These are phyloP conservation scores for Phyllosticta citribraziliensis DNA, from an alignment of 2,329 filamentous ascomycete genomes.

Conservation along the genomic window DNA sequence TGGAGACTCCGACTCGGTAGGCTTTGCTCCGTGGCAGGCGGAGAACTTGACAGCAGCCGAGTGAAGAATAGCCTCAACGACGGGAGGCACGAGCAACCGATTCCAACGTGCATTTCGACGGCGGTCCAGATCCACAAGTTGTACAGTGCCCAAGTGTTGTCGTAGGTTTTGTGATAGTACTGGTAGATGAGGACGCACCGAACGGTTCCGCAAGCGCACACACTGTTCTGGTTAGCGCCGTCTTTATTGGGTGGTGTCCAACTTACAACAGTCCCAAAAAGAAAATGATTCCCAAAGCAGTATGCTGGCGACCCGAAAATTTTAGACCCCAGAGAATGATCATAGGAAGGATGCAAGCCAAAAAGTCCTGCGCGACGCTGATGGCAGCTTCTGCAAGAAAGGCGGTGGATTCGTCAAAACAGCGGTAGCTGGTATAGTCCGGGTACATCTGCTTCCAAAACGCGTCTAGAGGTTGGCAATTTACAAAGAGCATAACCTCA, in stretches of 20 bases:
- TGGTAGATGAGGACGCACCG: slow-evolving; percentile 29
- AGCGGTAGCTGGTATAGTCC: slow-evolving; percentile 23
- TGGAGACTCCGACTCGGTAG: neutral
- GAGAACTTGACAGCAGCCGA: neutral
- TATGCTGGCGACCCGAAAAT: slow-evolving; percentile 34
- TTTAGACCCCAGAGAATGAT: slow-evolving; percentile 36
- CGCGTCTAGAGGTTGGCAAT: slow-evolving; percentile 29
- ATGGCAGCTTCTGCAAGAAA: slow-evolving; percentile 30
- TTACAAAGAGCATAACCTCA: slow-evolving; percentile 25
- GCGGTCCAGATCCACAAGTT: neutral
- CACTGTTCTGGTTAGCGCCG: neutral
- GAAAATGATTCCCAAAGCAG: slow-evolving; percentile 36
- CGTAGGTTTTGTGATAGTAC: slow-evolving; percentile 26
- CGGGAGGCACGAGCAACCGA: neutral
- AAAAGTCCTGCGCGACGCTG: slow-evolving; percentile 31
- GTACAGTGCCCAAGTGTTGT: slow-evolving; percentile 29
- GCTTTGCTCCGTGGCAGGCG: neutral
- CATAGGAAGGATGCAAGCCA: slow-evolving; percentile 33
- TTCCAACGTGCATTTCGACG: neutral
- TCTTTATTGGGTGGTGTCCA: neutral
- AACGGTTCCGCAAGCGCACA: slow-evolving; percentile 26
- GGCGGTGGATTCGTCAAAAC: slow-evolving; percentile 28
- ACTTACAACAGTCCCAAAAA: slow-evolving; percentile 34
- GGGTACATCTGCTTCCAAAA: slow-evolving; percentile 31
- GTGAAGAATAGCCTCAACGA: neutral